phyloP scores from a whole-genome alignment of 768 basidiomycete genomes.

The Hemileccinum impolitum region DNA sequence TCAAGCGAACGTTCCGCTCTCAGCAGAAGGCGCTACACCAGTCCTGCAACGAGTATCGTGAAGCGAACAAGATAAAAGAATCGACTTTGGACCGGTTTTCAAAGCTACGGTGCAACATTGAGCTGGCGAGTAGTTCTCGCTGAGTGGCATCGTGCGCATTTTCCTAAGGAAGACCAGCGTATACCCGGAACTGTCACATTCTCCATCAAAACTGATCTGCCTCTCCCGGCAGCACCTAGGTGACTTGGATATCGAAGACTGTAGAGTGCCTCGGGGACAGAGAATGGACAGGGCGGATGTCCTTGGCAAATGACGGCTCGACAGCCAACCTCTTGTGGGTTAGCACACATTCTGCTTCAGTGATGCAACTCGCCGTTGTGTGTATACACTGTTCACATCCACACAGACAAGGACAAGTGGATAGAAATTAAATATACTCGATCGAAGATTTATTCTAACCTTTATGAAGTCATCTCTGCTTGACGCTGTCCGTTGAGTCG shows the following conservation, averaged over 20 bases:
- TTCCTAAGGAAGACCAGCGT: too few relatives aligned
- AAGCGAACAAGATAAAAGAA: too few relatives aligned
- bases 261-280: neutral
- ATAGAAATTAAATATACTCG: neutral
- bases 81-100: too few relatives aligned
- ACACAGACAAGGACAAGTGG: neutral
- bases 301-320: neutral
- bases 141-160: too few relatives aligned
- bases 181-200: neutral
- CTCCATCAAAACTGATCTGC: neutral
- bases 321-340: neutral
- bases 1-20: too few relatives aligned
- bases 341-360: neutral
- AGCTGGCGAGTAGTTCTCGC: too few relatives aligned
- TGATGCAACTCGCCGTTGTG: neutral
- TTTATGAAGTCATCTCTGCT: neutral
- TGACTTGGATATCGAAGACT: neutral
- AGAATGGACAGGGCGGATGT: neutral
- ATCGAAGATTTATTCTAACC: neutral
- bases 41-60: too few relatives aligned
- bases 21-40: too few relatives aligned
- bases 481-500: constrained; percentile 17
- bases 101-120: too few relatives aligned
- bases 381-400: neutral
- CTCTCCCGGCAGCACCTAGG: neutral